Evolutionary conservation across 768 basidiomycete genomes (phyloP), one percentile per base, ranked within the genome.

Genomic region (Leccinum disarticulatum): DNA sequence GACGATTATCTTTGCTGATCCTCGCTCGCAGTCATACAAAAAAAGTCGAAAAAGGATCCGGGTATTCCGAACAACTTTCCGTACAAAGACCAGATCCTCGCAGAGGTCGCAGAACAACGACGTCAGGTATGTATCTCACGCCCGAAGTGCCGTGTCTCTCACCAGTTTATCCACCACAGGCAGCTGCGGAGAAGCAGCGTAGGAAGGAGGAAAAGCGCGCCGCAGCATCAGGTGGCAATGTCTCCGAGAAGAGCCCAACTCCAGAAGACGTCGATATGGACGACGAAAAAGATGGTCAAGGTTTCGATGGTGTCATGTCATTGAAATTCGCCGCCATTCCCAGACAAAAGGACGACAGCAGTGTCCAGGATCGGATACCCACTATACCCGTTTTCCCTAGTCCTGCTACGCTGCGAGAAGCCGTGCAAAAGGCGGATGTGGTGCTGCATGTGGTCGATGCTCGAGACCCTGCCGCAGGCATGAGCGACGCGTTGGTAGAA

Each of bases 21-120:
- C 6, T 46, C 50, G 6, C 33, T 52, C 41, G 47, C 57, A 65
- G 65, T 25, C 54, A 54, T 58, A 30, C 84, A 87, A 61, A 81
- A 84, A 68, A 72, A 72, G 58, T 72, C 70, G 8, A 75, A 66
- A 62, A 95, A 93, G 73, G 95, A 98, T 73, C 93, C 91, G 31
- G 95, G 95, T 49, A 94, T 97, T 64, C 95, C 95, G 7, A 95
- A 90, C 74, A 87, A 86, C 60, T 94, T 94, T 76, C 94, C 93
- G 4, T 95, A 88, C 81, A 98, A 96, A 76, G 95, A 95, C 68
- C 87, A 93, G 74, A 89, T 98, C 63, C 78, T 98, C 30, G 95
- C 93, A 5, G 95, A 98, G 68, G 82, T 96, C 54, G 87, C 88
- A 49, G 90, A 91, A 66, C 83, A 91, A 69, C 86, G 93, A 62